These are phyloP conservation scores for Crucihimalaya himalaica DNA, from an alignment of 345 rosid genomes.

Conservation along the genomic window DNA sequence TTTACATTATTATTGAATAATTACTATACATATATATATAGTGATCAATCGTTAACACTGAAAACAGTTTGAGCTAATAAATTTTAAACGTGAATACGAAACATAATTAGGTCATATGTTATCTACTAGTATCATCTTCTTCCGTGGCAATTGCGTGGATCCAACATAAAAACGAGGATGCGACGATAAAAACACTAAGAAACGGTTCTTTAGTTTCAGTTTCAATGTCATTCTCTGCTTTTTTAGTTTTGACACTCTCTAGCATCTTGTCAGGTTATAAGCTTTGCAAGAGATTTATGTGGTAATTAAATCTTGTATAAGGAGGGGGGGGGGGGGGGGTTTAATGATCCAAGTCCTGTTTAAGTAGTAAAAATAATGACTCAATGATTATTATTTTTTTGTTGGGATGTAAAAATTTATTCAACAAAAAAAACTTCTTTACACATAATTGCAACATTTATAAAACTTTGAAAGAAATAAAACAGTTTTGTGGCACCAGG, in stretches of 20 bases:
- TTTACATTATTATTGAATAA: not conserved
- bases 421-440: not conserved
- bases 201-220: slow-evolving; percentile 47
- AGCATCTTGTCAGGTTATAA: slow-evolving; percentile 67
- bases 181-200: slow-evolving; percentile 44
- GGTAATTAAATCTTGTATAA: slow-evolving; percentile 46
- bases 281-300: slow-evolving; percentile 82
- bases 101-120: slow-evolving; percentile 53
- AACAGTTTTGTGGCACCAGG: not conserved
- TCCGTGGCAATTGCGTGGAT: slow-evolving; percentile 53
- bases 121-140: slow-evolving; percentile 68
- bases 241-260: slow-evolving; percentile 47
- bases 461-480: too few species aligned
- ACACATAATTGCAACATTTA: too few species aligned
- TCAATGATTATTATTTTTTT: not conserved
- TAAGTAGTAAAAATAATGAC: not conserved
- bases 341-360: not conserved
- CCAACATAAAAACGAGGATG: slow-evolving; percentile 33
- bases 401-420: not conserved
- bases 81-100: not conserved
- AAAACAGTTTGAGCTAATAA: slow-evolving; percentile 6
- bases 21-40: not conserved
- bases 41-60: not conserved
- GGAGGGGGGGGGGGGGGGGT: too few species aligned
- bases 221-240: slow-evolving; percentile 53